Base-by-base conservation (phyloP, 306 rosid genomes). In the Hylodesmum podocarpum region DNA sequence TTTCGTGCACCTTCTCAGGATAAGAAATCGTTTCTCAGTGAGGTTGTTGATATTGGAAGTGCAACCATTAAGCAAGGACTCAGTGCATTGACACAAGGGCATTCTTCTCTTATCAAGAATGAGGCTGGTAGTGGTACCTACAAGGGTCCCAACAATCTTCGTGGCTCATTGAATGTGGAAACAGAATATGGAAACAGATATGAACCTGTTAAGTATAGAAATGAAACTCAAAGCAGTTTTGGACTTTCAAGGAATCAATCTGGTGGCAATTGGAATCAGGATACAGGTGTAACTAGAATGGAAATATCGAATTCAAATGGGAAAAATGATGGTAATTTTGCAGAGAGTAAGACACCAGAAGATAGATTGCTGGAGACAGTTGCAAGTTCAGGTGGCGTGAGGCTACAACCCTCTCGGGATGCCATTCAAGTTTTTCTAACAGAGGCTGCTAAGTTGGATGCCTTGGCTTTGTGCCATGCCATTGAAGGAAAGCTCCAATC, bases 41-140 rank as follows among this genome's bases (percentile, higher is more conserved):
- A 21, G 18, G 49, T 64, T 0, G 70, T 64, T 37, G 70, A 64
- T 64, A 4, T 36, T 64, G 70, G 70, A 64, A 64, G 70, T 64
- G 70, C 70, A 18, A 64, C 70, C 29, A 64, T 64, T 19, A 64
- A 64, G 70, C 70, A 64, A 11, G 70, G 70, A 2, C 49, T 64
- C 49, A 36, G 49, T 37, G 70, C 18, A 47, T 19, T 64, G 29
- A 64, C 70, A 19, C 49, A 36, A n/a, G 69, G n/a, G 2, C 46
- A 34, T 34, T 34, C 69, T 62, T 31, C 46, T 12, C 69, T 62
- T 4, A 62, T 62, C n/a, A 62, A 34, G 47, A 62, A 62, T 62
- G 69, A 62, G 18, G 41, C 69, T 16, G 46, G 46, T 15, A 9
- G 9, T 34, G 69, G 68, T 3, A 33, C 24, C 41, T 16, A 9